Evolutionary conservation across 495 filamentous ascomycete species (phyloP).

Genomic region (Hyaloscypha variabilis): DNA sequence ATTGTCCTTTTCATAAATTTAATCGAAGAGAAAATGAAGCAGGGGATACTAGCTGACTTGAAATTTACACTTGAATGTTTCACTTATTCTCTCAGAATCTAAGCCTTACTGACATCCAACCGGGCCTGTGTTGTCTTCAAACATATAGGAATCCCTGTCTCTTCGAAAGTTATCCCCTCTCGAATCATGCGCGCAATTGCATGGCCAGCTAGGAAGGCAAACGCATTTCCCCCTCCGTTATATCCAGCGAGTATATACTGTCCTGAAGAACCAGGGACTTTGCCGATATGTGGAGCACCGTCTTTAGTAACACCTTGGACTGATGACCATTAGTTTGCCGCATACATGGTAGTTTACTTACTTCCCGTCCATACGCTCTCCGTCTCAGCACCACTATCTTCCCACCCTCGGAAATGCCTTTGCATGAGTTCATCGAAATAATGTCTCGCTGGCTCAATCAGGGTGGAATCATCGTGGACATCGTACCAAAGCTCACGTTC

Average conservation of each 20-base stretch:
- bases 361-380: constrained; percentile 55
- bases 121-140: constrained; percentile 19
- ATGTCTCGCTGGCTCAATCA: constrained; percentile 39
- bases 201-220: constrained; percentile 27
- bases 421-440: constrained; percentile 56
- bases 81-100: too few relatives aligned
- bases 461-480: constrained; percentile 44
- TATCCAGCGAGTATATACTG: constrained; percentile 34
- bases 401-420: constrained; percentile 44
- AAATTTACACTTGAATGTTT: too few relatives aligned
- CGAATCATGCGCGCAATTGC: constrained; percentile 31
- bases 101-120: too few relatives aligned
- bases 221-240: constrained; percentile 35
- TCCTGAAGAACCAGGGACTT: constrained; percentile 21
- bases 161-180: constrained; percentile 21
- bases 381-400: constrained; percentile 43
- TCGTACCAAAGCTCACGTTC: constrained; percentile 45
- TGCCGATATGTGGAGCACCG: constrained; percentile 48
- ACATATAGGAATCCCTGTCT: constrained; percentile 23
- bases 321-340: too few relatives aligned
- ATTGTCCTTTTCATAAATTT: too few relatives aligned
- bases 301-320: constrained; percentile 51
- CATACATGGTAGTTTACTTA: too few relatives aligned
- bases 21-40: too few relatives aligned
- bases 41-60: too few relatives aligned